Base-by-base conservation (phyloP, 345 rosid genomes). In the Arabis hirsuta region DNA sequence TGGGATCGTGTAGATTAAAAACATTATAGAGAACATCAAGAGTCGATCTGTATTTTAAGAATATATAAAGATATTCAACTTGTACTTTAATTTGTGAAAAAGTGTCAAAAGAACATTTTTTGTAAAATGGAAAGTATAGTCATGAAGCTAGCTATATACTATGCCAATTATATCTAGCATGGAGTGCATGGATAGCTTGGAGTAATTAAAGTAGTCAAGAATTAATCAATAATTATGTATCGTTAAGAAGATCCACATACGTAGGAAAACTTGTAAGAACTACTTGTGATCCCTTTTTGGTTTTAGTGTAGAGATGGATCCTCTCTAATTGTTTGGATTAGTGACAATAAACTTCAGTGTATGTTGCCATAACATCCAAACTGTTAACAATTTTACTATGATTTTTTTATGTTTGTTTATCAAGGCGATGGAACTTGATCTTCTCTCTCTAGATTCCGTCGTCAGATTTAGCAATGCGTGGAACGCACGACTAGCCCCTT, bases 361-460 rank as follows among this genome's bases (percentile, higher is more conserved):
- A 13, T 38, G 22, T 22, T 24, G 5, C 20, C 31, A 20, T 12
- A 6, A 9, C 9, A 38, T 65, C 24, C 6, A 7, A 54, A 9
- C 13, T 53, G 9, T 19, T 45, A 56, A 38, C n/a, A 20, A 1
- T 29, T 11, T 22, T 45, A 32, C 34, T 10, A 26, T 60, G 9
- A n/a, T n/a, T 9, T 4, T 22, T 26, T 19, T 62, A 2, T 36
- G 12, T 36, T 19, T 62, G n/a, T 42, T 19, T 36, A 24, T 67
- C 54, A 57, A 92, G 91, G 98, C 77, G 32, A 90, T 88, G 97
- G 96, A 93, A 73, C 92, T 90, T 62, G 96, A 93, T 82, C 97
- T 90, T 66, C 90, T 90, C 38, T 93, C 97, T n/a, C 76, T 90
- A 82, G 90, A 86, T 50, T 90, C 96, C 2, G 96, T 89, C 19